These are phyloP conservation scores for Sporothrix schenckii DNA, from an alignment of 2,329 filamentous ascomycete genomes.

Conservation along the genomic window DNA sequence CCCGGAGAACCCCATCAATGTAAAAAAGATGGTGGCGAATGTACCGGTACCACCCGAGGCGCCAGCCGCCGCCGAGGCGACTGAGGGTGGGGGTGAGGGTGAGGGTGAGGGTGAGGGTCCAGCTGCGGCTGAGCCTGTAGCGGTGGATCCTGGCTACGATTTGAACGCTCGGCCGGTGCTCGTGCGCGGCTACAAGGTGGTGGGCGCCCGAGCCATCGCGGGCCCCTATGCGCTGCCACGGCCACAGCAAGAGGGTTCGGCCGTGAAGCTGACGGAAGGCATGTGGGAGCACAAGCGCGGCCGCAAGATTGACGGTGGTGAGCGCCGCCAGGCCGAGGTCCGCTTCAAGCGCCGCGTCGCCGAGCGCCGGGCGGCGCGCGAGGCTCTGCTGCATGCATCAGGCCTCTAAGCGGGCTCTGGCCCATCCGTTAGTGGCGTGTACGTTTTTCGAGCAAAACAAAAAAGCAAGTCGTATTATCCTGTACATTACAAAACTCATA, in stretches of 20 bases:
- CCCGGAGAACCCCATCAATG: conserved; percentile 45
- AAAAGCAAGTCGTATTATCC: neutral
- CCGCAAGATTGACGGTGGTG: conserved; percentile 93
- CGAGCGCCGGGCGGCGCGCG: conserved; percentile 70
- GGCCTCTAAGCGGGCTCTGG: neutral
- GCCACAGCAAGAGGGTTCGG: conserved; percentile 64
- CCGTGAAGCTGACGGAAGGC: conserved; percentile 74
- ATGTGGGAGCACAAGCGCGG: conserved; percentile 91
- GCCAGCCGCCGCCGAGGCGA: neutral
- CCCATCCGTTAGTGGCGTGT: neutral
- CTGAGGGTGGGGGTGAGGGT: neutral
- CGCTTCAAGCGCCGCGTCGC: conserved; percentile 81
- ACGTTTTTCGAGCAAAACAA: neutral
- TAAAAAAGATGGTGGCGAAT: conserved; percentile 58
- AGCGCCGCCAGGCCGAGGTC: conserved; percentile 83
- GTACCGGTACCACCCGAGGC: conserved; percentile 46
- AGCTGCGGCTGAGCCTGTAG: conserved; percentile 35
- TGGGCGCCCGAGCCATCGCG: conserved; percentile 68
- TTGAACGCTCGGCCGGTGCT: conserved; percentile 44
- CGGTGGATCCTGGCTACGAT: conserved; percentile 13
- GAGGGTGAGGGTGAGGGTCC: conserved; percentile 38
- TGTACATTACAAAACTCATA: conserved; percentile 17
- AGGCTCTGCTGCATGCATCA: conserved; percentile 33
- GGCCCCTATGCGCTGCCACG: conserved; percentile 74
- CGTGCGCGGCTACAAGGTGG: conserved; percentile 67